A percentile compares a stretch with the other conserved stretches of the same genome.
Conservation (phyloP, 331 rosid species). For the Phaseolus coccineus region DNA sequence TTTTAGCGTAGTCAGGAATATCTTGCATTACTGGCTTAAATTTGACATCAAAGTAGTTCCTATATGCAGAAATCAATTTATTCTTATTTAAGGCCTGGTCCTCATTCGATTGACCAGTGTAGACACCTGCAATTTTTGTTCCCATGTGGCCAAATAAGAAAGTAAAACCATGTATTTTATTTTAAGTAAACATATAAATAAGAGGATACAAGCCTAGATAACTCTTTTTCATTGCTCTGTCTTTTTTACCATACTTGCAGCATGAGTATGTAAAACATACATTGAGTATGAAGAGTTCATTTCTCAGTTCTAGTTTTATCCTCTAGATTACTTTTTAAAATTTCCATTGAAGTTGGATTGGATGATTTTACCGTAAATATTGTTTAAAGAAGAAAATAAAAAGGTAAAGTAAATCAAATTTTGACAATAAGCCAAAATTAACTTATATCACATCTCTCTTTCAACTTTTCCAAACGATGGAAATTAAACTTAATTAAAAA, state of each 20-base stretch:
- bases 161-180: not conserved
- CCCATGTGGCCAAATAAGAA: not conserved
- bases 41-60: constrained; percentile 39
- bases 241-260: not conserved
- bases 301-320: not conserved
- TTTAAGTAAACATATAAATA: not conserved
- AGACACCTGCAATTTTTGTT: constrained; percentile 46
- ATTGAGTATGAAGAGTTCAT: not conserved
- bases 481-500: too few relatives aligned
- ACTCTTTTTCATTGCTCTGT: not conserved
- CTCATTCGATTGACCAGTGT: constrained; percentile 47
- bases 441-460: too few relatives aligned
- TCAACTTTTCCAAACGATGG: too few relatives aligned
- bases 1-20: not conserved
- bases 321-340: not conserved
- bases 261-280: not conserved
- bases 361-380: too few relatives aligned
- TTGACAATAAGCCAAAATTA: too few relatives aligned
- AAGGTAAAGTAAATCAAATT: too few relatives aligned
- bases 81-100: constrained; percentile 52
- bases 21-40: constrained; percentile 49
- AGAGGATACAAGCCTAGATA: not conserved
- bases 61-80: constrained; percentile 51
- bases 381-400: too few relatives aligned
- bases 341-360: not conserved